These are phyloP conservation scores for Coemansia guatemalensis DNA, from an alignment of 192 early-diverging fungal genomes.

Conservation along the genomic window DNA sequence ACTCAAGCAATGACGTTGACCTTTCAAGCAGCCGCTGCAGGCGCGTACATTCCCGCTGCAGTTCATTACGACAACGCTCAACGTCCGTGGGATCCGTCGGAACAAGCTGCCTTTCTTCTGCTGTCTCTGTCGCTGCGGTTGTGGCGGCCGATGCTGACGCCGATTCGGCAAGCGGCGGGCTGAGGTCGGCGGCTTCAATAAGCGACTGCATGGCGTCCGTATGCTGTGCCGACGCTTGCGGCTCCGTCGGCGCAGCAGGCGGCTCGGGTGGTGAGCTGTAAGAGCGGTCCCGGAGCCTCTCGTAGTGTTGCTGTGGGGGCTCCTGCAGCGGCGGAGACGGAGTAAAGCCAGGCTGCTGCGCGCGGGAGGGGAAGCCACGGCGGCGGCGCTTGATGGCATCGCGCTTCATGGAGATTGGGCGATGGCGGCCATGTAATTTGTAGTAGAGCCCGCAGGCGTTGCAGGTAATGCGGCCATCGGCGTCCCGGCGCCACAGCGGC, in stretches of 20 bases:
- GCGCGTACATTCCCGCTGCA: constrained; percentile 42
- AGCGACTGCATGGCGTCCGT: constrained; percentile 19
- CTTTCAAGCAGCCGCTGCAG: constrained; percentile 37
- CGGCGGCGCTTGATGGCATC: constrained; percentile 72
- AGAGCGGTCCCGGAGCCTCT: background rate
- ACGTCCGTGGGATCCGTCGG: constrained; percentile 25
- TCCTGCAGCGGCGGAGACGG: background rate
- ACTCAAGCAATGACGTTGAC: constrained; percentile 39
- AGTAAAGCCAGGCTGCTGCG: background rate
- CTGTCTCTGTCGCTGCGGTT: background rate
- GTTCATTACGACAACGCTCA: constrained; percentile 31
- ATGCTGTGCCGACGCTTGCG: background rate
- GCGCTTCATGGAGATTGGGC: constrained; percentile 80
- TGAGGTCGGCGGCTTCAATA: constrained; percentile 20
- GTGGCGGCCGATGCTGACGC: background rate
- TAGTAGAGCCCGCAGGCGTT: constrained; percentile 95
- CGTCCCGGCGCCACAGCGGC: constrained; percentile 79
- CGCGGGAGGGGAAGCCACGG: constrained; percentile 44
- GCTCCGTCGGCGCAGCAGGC: background rate
- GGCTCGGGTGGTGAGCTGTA: background rate
- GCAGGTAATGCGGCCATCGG: constrained; percentile 73
- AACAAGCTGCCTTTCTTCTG: background rate
- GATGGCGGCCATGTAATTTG: constrained; percentile 74
- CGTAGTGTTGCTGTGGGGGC: constrained; percentile 2
- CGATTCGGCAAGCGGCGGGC: constrained; percentile 13